These are phyloP conservation scores for Penicillium cosmopolitanum DNA, from an alignment of 495 filamentous ascomycete species.

Conservation along the genomic window DNA sequence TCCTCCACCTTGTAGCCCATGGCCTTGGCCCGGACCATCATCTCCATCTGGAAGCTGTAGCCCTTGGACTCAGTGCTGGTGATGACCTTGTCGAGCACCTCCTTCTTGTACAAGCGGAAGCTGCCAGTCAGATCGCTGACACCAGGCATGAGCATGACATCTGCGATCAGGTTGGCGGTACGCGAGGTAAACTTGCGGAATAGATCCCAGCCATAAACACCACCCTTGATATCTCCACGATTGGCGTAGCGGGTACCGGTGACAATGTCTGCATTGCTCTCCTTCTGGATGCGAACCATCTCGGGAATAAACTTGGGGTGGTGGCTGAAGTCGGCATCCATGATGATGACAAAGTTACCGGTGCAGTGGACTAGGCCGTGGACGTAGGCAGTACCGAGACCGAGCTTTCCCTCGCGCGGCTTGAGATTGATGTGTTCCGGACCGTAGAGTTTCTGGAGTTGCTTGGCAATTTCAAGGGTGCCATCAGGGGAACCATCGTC, in stretches of 20 bases:
- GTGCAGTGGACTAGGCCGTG: slow-evolving; percentile 86
- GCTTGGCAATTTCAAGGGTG: slow-evolving; percentile 84
- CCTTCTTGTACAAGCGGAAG: slow-evolving; percentile 92
- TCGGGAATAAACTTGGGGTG: slow-evolving; percentile 94
- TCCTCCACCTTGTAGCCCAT: slow-evolving; percentile 90
- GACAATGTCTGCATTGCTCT: slow-evolving; percentile 85
- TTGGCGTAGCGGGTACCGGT: slow-evolving; percentile 93
- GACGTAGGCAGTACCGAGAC: slow-evolving; percentile 94
- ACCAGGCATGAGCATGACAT: slow-evolving; percentile 91
- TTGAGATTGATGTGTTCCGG: slow-evolving; percentile 77
- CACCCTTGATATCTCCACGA: slow-evolving; percentile 63
- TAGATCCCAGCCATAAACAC: slow-evolving; percentile 96
- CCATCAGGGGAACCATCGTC: slow-evolving; percentile 98
- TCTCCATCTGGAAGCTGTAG: slow-evolving; percentile 99
- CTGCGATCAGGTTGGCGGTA: slow-evolving; percentile 92
- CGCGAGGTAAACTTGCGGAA: slow-evolving; percentile 92
- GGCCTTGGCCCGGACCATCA: slow-evolving; percentile 90
- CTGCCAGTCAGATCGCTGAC: slow-evolving; percentile 95
- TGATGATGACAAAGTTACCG: slow-evolving; percentile 97
- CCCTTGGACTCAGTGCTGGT: slow-evolving; percentile 88
- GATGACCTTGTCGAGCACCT: slow-evolving; percentile 84
- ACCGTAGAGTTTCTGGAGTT: slow-evolving; percentile 83
- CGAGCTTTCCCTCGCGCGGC: slow-evolving; percentile 89
- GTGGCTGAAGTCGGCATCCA: slow-evolving; percentile 99
- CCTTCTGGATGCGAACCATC: slow-evolving; percentile 78